Evolutionary conservation across 2,329 filamentous ascomycete species (phyloP), one percentile per base, ranked within the genome.

Genomic region (Coniochaeta pulveracea): DNA sequence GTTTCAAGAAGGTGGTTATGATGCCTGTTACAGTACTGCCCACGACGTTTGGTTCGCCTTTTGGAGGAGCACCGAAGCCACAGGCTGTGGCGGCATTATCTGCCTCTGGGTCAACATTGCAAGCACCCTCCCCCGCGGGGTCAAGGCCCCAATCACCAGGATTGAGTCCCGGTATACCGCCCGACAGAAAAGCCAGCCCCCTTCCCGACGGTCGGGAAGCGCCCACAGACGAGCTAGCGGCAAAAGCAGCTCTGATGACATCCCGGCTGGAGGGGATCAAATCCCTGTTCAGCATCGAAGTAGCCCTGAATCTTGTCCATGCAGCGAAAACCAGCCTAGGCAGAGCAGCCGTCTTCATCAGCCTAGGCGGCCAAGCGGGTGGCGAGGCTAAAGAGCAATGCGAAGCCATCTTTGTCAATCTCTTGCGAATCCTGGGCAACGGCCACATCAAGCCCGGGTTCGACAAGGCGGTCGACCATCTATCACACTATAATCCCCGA

Each of bases 1-100:
- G 88, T 0, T 98, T 98, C 66, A 95, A 86, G 51, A 96, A 96
- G 56, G 91, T 98, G 7, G 84, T 98, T 43, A 95, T 98, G 88
- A 93, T 94, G 78, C 91, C 91, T 3, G 89, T 98, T 31, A 93
- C 85, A 34, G 89, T 86, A 7, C 64, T 96, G 4, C 84, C 85
- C 2, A 78, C 46, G n/a, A 46, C 38, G 12, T 37, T 48, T 11
- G 34, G 69, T 19, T 73, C 63, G n/a, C 68, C 68, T 35, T 84
- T 76, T 48, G 67, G 59, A 39, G 57, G 55, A 3, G 48, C 52
- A 35, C 31, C 49, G 30, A 67, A 61, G 34, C 50, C 61, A 1
- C 38, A 55, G 7, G 29, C 41, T 33, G 17, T 43, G 35, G 33
- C 42, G 5, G 23, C 50, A 15, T 33, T 46, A 16, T 33, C 49